A percentile compares a stretch with the other conserved stretches of the same genome.
Evolutionary conservation across 352 stramenopile species (phyloP).

Genomic region (Phytophthora quininea): DNA sequence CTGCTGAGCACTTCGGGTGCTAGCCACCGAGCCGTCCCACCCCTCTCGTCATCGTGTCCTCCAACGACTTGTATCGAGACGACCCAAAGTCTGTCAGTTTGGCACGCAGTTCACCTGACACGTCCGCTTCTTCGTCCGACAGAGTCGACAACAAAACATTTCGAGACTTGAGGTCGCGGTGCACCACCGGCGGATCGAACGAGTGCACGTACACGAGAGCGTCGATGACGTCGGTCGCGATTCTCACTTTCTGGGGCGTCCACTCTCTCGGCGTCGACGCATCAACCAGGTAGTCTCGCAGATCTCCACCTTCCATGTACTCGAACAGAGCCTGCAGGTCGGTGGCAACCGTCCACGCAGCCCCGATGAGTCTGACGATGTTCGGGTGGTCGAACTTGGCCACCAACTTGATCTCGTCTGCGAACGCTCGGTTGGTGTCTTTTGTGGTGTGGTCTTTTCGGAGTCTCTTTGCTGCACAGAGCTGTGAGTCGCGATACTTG

Average conservation of each 20-base stretch:
- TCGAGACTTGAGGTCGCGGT: slow-evolving; percentile 44
- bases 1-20: slow-evolving; percentile 48
- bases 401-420: slow-evolving; percentile 38
- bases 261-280: slow-evolving; percentile 19
- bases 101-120: slow-evolving; percentile 28
- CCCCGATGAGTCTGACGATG: slow-evolving; percentile 44
- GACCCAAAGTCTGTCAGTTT: slow-evolving; percentile 45
- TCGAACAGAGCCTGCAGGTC: slow-evolving; percentile 56
- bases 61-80: slow-evolving; percentile 20
- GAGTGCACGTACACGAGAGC: slow-evolving; percentile 54
- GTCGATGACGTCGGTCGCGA: slow-evolving; percentile 44
- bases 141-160: slow-evolving; percentile 26
- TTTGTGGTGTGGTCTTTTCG: slow-evolving; percentile 18
- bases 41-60: slow-evolving; percentile 44
- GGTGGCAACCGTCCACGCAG: slow-evolving; percentile 50
- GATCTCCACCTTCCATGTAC: slow-evolving; percentile 19
- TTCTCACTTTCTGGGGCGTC: slow-evolving; percentile 35
- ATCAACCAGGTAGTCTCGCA: slow-evolving; percentile 39
- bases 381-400: slow-evolving; percentile 42
- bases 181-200: slow-evolving; percentile 32
- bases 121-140: neutral
- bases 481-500: slow-evolving; percentile 18
- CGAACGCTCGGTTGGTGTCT: slow-evolving; percentile 23
- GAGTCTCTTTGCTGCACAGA: slow-evolving; percentile 35
- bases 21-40: slow-evolving; percentile 68